phyloP scores from a whole-genome alignment of 345 rosid genomes.

The Atalantia buxifolia region DNA sequence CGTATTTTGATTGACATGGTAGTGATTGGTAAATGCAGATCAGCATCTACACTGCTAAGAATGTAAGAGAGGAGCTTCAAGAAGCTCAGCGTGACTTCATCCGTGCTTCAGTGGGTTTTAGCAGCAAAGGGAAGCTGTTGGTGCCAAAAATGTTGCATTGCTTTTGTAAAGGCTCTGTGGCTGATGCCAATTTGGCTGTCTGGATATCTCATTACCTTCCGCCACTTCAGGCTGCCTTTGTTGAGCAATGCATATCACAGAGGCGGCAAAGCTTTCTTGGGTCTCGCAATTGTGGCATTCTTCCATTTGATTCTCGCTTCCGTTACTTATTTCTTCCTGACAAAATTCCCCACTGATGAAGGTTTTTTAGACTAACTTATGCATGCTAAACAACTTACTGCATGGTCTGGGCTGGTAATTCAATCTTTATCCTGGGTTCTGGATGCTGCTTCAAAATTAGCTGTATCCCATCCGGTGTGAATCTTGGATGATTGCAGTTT shows the following conservation, averaged over 20 bases:
- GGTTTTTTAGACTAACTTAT: slow-evolving; percentile 1
- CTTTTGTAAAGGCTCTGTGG: slow-evolving; percentile 66
- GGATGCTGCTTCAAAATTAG: background rate
- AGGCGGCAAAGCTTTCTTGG: slow-evolving; percentile 65
- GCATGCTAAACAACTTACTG: background rate
- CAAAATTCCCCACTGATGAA: slow-evolving; percentile 21
- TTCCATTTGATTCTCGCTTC: slow-evolving; percentile 76
- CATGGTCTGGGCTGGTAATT: background rate
- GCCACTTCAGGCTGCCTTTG: slow-evolving; percentile 64
- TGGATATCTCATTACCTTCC: slow-evolving; percentile 92
- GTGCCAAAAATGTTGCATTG: slow-evolving; percentile 85
- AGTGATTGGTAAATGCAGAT: slow-evolving; percentile 47
- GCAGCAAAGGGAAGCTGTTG: slow-evolving; percentile 79
- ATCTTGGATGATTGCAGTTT: slow-evolving; percentile 6
- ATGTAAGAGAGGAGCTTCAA: slow-evolving; percentile 67
- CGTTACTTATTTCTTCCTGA: slow-evolving; percentile 75
- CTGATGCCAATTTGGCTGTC: slow-evolving; percentile 62
- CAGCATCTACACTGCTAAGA: slow-evolving; percentile 61
- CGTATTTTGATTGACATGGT: background rate
- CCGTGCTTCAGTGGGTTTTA: slow-evolving; percentile 76
- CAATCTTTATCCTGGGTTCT: no score
- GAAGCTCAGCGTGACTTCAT: slow-evolving; percentile 81
- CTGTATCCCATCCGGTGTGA: background rate
- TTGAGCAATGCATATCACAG: slow-evolving; percentile 72
- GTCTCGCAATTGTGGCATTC: slow-evolving; percentile 70